Evolutionary conservation across 1,284 basidiomycete species (phyloP), one percentile per base, ranked within the genome.

Genomic region (Xerocomus minutiporus): DNA sequence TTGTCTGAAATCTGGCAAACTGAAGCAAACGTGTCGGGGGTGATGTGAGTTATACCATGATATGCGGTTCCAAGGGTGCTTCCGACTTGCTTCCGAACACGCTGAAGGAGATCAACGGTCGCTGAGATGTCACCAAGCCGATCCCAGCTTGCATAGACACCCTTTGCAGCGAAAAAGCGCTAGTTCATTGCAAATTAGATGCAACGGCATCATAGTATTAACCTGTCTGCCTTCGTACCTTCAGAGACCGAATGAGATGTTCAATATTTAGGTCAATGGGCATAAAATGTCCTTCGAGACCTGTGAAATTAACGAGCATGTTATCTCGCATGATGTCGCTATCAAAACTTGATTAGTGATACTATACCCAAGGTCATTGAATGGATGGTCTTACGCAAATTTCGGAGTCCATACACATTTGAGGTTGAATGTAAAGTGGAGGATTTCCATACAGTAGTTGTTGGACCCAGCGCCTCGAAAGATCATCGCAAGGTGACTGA

Each of bases 361-460:
- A 1, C 1, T 17, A 17, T 17, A 17, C n/a, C 17, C 1, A 17
- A 17, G 17, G 17, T 17, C 17, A 17, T 1, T 1, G 17, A 17
- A 17, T 1, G 17, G 17, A 17, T 17, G 1, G 1, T 17, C 8
- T 1, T 46, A 69, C 43, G 49, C 58, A 52, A 69, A 70, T 7
- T 58, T 56, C 0, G 48, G 50, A 3, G 55, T 61, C 67, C 70
- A 71, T 1, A 68, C 44, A 15, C 62, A 39, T 29, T 65, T 66
- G 5, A 71, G 17, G 31, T 64, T 66, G 52, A 57, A 53, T 0
- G 68, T 43, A 4, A 58, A 67, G 35, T 67, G 59, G 0, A 70
- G 55, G 8, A 71, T 63, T 25, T 71, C 67, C 0, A 38, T 58
- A 0, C 39, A 61, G n/a, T 71, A 71, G 35, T 71, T 71, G 20